Percentiles rank a stretch among this genome's conserved stretches.
phyloP scores from a whole-genome alignment of 306 rosid genomes.

The barrel medic (Medicago truncatula) region DNA sequence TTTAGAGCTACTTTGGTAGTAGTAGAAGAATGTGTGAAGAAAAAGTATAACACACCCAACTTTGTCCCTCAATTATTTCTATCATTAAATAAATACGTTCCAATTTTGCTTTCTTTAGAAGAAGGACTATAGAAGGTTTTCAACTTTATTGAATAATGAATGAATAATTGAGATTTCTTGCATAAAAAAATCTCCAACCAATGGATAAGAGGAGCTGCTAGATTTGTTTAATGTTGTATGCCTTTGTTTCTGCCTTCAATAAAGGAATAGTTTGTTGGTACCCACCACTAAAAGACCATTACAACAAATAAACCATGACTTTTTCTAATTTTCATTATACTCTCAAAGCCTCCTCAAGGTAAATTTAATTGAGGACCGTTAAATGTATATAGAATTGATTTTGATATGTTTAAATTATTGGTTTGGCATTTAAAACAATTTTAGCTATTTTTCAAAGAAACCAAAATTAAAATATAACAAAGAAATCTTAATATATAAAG shows the following conservation, averaged over 20 bases:
- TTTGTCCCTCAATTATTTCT: conserved; percentile 39
- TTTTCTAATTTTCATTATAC: neutral
- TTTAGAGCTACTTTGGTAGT: conserved; percentile 30
- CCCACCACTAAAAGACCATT: conserved; percentile 48
- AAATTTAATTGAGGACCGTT: conserved; percentile 29
- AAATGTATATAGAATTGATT: neutral
- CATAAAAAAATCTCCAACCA: conserved; percentile 27
- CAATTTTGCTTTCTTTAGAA: conserved; percentile 12
- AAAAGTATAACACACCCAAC: conserved; percentile 9
- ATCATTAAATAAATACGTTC: conserved; percentile 24
- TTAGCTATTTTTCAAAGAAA: neutral
- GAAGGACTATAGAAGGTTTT: conserved; percentile 30
- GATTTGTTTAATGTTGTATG: conserved; percentile 38
- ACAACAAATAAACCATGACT: conserved; percentile 27
- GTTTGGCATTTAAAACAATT: neutral
- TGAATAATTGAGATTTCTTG: conserved; percentile 42
- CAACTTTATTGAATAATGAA: conserved; percentile 9
- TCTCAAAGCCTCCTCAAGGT: neutral
- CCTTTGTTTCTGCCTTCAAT: conserved; percentile 39
- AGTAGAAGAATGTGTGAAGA: conserved; percentile 34
- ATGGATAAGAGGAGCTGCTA: conserved; percentile 38
- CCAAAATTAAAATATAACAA: no score
- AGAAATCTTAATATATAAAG: no score
- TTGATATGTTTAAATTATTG: no score
- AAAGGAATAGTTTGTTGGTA: conserved; percentile 39